Conservation (phyloP, 768 basidiomycete species). For the Sporobolomyces roseus region DNA sequence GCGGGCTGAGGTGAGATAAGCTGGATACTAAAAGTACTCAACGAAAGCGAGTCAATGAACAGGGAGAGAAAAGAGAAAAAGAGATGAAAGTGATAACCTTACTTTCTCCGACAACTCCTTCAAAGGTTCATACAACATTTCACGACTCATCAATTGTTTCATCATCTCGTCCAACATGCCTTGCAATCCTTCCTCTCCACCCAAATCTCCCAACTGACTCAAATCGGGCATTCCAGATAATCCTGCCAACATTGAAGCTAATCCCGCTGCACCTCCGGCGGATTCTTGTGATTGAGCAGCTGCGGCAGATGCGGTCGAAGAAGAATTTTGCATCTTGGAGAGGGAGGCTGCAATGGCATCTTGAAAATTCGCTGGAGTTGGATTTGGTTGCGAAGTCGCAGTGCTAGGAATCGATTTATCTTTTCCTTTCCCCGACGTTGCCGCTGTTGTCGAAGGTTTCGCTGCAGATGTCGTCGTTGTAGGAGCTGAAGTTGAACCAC, state of each 20-base stretch:
- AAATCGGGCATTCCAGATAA: constrained; percentile 42
- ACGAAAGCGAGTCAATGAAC: no score
- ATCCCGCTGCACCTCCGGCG: constrained; percentile 13
- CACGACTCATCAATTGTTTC: constrained; percentile 73
- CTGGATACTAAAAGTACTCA: constrained; percentile 61
- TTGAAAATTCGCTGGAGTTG: constrained; percentile 58
- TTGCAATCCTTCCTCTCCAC: constrained; percentile 53
- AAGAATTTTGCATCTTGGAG: constrained; percentile 64
- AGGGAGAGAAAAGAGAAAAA: no score
- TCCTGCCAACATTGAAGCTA: constrained; percentile 46
- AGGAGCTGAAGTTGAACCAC: background rate
- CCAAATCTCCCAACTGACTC: constrained; percentile 45
- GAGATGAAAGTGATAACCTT: no score
- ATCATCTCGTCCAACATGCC: constrained; percentile 75
- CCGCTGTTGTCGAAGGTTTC: background rate
- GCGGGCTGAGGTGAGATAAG: constrained; percentile 62
- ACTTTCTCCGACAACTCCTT: constrained; percentile 74
- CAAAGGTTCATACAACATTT: constrained; percentile 77
- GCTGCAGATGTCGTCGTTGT: background rate
- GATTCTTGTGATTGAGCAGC: background rate
- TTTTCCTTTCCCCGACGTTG: constrained; percentile 10
- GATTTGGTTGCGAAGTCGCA: constrained; percentile 29
- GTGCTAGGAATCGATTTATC: constrained; percentile 33
- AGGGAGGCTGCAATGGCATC: constrained; percentile 66
- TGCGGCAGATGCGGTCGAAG: constrained; percentile 6